Evolutionary conservation across 257 asterid genomes (phyloP).

Genomic region (Forsythia suspensa): DNA sequence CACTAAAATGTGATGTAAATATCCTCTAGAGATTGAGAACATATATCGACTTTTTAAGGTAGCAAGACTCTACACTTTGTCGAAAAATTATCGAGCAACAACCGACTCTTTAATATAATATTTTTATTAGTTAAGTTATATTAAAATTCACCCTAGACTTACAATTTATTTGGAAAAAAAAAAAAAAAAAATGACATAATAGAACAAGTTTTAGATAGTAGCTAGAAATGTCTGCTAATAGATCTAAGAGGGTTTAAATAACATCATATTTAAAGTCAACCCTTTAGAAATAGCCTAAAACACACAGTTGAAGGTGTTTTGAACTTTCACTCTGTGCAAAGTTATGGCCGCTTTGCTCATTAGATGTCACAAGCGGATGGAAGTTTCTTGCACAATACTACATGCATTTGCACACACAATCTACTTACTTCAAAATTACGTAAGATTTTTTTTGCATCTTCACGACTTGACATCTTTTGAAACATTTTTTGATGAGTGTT

Average conservation of each 20-base stretch:
- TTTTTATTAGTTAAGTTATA: no score
- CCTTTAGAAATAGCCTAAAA: conserved; percentile 22
- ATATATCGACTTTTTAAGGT: no score
- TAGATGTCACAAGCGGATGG: conserved; percentile 31
- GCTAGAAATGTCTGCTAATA: conserved; percentile 18
- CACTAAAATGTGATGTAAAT: no score
- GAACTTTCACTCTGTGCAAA: conserved; percentile 24
- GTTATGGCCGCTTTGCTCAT: conserved; percentile 34
- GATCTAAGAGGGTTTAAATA: conserved; percentile 17
- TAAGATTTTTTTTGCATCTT: no score
- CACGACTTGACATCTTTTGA: no score
- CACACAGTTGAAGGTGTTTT: neutral
- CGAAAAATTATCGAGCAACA: no score
- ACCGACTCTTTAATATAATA: no score
- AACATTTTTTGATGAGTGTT: no score
- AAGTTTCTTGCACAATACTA: conserved; percentile 23
- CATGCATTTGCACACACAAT: neutral
- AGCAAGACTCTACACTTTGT: no score
- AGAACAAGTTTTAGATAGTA: neutral
- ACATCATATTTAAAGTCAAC: conserved; percentile 5
- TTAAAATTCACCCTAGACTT: neutral
- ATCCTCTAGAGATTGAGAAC: no score
- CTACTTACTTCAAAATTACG: neutral
- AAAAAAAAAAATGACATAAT: no score
- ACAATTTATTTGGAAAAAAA: no score